phyloP scores from a whole-genome alignment of 148 eudicot genomes.

The Euryodendron excelsum region DNA sequence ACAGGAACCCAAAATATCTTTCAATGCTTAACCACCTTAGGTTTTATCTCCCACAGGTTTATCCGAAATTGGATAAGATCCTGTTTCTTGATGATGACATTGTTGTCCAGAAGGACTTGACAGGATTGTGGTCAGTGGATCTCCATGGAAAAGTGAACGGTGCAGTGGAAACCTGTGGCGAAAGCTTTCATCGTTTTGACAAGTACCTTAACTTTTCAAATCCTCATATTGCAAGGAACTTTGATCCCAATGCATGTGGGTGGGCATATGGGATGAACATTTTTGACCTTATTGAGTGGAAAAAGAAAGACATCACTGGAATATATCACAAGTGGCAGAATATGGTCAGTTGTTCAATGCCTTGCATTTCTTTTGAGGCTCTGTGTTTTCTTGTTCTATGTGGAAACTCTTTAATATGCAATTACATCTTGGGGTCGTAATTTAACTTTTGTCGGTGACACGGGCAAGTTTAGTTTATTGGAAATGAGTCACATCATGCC shows the following conservation, averaged over 20 bases:
- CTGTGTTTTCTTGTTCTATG: neutral
- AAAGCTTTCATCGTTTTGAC: constrained; percentile 87
- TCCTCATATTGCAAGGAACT: constrained; percentile 69
- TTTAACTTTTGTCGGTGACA: neutral
- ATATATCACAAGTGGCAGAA: constrained; percentile 93
- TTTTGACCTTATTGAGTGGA: constrained; percentile 88
- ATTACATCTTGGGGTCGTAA: neutral
- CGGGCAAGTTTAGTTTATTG: neutral
- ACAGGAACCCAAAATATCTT: constrained; percentile 87
- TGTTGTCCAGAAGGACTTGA: constrained; percentile 85
- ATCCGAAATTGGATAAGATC: constrained; percentile 80
- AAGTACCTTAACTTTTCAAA: constrained; percentile 85
- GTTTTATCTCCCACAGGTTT: constrained; percentile 85
- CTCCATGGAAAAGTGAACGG: constrained; percentile 88
- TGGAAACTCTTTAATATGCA: neutral
- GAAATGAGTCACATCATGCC: neutral
- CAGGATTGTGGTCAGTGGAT: constrained; percentile 69
- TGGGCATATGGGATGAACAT: constrained; percentile 98
- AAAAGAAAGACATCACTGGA: constrained; percentile 71
- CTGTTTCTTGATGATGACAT: constrained; percentile 90
- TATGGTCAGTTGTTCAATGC: constrained; percentile 45
- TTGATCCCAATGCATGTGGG: constrained; percentile 88
- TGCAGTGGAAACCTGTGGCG: constrained; percentile 90
- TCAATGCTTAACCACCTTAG: constrained; percentile 90
- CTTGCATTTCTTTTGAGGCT: constrained; percentile 1